A percentile compares a stretch with the other conserved stretches of the same genome.
These are phyloP conservation scores for Exophiala mesophila DNA, from an alignment of 2,329 filamentous ascomycete species.

Conservation along the genomic window DNA sequence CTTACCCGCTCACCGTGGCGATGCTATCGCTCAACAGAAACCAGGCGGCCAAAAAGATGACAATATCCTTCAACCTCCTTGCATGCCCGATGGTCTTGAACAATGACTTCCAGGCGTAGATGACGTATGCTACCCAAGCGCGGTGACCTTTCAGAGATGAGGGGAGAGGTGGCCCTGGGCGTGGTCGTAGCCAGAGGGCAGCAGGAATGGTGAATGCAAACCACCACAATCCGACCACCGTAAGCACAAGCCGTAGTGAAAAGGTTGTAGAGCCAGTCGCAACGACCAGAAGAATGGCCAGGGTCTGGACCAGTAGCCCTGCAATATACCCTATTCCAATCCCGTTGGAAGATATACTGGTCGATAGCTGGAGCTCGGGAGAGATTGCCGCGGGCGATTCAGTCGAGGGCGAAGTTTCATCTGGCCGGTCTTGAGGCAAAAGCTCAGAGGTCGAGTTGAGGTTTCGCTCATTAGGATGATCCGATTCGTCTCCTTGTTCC, in stretches of 20 bases:
- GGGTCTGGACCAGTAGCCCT: conserved; percentile 75
- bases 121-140: conserved; percentile 66
- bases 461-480: conserved; percentile 8
- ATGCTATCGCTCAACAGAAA: conserved; percentile 92
- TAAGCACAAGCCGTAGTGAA: conserved; percentile 79
- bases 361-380: conserved; percentile 74
- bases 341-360: conserved; percentile 83
- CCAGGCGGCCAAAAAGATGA: conserved; percentile 86
- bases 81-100: conserved; percentile 75
- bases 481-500: conserved; percentile 10
- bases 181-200: conserved; percentile 77
- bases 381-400: conserved; percentile 38
- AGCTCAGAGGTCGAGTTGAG: conserved; percentile 16
- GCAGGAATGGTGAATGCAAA: conserved; percentile 83
- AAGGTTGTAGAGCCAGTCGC: conserved; percentile 71
- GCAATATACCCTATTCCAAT: conserved; percentile 92
- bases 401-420: conserved; percentile 13
- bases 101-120: conserved; percentile 80
- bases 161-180: conserved; percentile 77
- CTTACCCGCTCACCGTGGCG: conserved; percentile 75
- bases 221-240: conserved; percentile 90
- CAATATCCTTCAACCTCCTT: conserved; percentile 67
- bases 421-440: conserved; percentile 29
- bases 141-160: conserved; percentile 33
- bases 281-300: conserved; percentile 73